Evolutionary conservation across 1,284 basidiomycete genomes (phyloP).

Genomic region (Uromyces viciae-fabae): DNA sequence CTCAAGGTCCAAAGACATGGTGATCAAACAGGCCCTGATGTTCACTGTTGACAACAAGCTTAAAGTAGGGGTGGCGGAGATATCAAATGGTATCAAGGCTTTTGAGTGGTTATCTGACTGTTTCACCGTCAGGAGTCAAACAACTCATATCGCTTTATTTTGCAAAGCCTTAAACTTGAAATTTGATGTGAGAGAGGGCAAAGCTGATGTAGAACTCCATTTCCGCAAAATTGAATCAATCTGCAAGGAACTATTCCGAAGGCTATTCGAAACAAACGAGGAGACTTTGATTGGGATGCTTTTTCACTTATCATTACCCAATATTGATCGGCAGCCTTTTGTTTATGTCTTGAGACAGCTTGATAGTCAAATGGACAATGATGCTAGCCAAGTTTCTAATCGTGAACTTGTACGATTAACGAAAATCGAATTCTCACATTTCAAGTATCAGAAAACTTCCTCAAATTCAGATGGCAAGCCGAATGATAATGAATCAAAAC

Average conservation of each 20-base stretch:
- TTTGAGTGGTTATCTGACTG: background rate
- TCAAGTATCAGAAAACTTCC: background rate
- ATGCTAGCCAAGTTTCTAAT: background rate
- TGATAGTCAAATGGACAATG: background rate
- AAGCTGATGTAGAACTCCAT: background rate
- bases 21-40: background rate
- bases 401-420: background rate
- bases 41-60: background rate
- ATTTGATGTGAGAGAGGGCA: background rate
- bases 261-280: background rate
- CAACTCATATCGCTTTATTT: background rate
- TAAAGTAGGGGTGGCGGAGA: background rate
- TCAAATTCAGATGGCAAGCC: background rate
- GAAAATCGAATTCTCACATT: background rate
- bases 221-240: background rate
- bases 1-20: too few relatives aligned
- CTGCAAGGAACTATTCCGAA: background rate
- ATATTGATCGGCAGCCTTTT: background rate
- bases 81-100: background rate
- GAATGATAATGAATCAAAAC: background rate
- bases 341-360: background rate
- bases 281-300: background rate
- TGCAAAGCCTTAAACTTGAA: background rate
- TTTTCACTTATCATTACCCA: slow-evolving; percentile 2
- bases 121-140: background rate